Conservation (phyloP, 1,284 basidiomycete genomes). For the Phaffia rhodozyma region DNA sequence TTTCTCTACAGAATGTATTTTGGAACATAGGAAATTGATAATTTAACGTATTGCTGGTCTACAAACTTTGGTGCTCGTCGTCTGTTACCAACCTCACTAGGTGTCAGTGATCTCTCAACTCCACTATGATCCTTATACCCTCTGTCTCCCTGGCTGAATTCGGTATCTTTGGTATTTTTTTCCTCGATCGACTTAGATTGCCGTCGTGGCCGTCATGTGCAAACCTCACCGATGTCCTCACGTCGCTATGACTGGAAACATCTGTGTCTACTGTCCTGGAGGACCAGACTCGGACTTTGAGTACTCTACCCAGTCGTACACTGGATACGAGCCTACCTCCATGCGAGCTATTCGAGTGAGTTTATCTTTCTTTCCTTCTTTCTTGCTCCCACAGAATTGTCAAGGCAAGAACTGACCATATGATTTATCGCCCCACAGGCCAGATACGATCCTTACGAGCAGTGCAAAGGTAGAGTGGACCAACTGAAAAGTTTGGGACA, state of each 20-base stretch:
- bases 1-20: too few species aligned
- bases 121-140: neutral
- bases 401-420: too few species aligned
- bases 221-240: slow-evolving; percentile 99
- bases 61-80: slow-evolving; percentile 1
- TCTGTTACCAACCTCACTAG: slow-evolving; percentile 4
- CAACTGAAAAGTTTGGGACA: slow-evolving; percentile 91
- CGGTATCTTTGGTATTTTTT: neutral
- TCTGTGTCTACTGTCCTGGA: slow-evolving; percentile 84
- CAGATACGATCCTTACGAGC: slow-evolving; percentile 97
- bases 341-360: slow-evolving; percentile 82
- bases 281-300: slow-evolving; percentile 99
- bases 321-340: slow-evolving; percentile 93
- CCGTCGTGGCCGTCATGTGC: slow-evolving; percentile 99
- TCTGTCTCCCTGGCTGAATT: neutral
- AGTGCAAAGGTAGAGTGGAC: slow-evolving; percentile 86
- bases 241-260: slow-evolving; percentile 90
- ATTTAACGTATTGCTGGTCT: neutral
- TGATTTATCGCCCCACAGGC: slow-evolving; percentile 36
- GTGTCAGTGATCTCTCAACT: neutral
- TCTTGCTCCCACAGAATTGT: too few species aligned
- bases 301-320: slow-evolving; percentile 97
- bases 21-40: neutral
- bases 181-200: slow-evolving; percentile 49
- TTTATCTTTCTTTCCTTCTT: too few species aligned